Base-by-base conservation (phyloP, 768 basidiomycete species). In the Floccularia luteovirens region DNA sequence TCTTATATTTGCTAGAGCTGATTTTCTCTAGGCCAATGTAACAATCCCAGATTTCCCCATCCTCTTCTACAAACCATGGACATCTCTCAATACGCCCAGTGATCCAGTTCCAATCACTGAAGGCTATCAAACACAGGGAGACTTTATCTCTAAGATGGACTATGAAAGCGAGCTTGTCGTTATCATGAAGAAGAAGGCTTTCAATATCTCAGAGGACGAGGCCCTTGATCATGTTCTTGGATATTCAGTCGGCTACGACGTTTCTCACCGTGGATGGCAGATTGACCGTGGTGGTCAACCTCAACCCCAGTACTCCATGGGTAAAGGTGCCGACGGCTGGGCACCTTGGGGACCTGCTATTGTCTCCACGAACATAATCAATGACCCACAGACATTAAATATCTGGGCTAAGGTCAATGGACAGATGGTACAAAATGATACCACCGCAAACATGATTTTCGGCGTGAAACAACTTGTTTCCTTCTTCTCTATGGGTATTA, bases 401-500 rank as follows among this genome's bases (percentile, higher is more conserved):
- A 48, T 69, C 19, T 66, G 61, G 59, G 63, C 63, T 2, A 66
- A 62, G 43, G 64, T 64, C 38, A 68, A 66, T 32, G 63, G 62
- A 0, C 61, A 56, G 8, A 49, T 53, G 31, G 58, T 48, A 51
- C 64, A 66, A 38, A 66, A 64, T 39, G 62, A 61, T 24, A 64
- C 61, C 8, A 66, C 63, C 1, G 63, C 62, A n/a, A 64, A 57
- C 39, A 66, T 66, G 64, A 62, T 67, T 12, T 67, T 66, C 41
- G 58, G 58, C 22, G 64, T 67, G 30, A 60, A 58, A 41, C 50
- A 64, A 14, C 51, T 66, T 1, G 62, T 66, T 16, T 60, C 58
- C 4, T 68, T 64, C 54, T 64, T 69, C 53, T 64, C 62, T 1
- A 69, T 69, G 67, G 65, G 67, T 1, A 67, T 56, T 7, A 69